Base-by-base conservation (phyloP, 2,329 filamentous ascomycete genomes). In the Colletotrichum sp. region DNA sequence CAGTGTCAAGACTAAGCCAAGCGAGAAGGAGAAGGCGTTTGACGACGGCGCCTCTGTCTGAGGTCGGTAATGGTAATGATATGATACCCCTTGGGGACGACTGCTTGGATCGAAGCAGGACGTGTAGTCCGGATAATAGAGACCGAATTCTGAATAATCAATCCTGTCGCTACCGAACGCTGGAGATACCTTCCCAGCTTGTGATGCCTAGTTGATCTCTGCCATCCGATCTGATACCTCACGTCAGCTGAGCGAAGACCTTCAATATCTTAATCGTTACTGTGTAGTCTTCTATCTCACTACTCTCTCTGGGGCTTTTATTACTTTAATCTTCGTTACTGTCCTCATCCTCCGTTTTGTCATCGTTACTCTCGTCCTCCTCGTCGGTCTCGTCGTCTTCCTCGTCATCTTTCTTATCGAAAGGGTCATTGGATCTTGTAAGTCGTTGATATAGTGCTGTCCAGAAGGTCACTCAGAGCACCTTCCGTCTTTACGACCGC, bases 1-100 rank as follows among this genome's bases (percentile, higher is more conserved):
- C 16, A 80, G 67, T 7, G 79, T 83, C 32, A 64, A 77, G 21
- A 61, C n/a, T 24, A 61, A 52, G 26, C 64, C 65, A 18, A 71
- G 32, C 18, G 68, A 72, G 30, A 78, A 77, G 65, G 70, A 69
- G 57, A 72, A 68, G 48, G 48, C n/a, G 5, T 48, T 71, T 2
- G 55, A 75, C 10, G 66, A 76, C n/a, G 39, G 60, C 10, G 61
- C 30, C 9, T 64, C 72, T 9, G 72, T 75, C 16, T 76, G 21
- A 67, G 26, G 30, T n/a, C 16, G 16, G 48, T 48, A 67, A 24
- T 63, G 59, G 30, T 36, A 63, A 63, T 63, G n/a, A 63, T 18
- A 24, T 32, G 30, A 63, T 34, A 24, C 18, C 28, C 30, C 5
- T 28, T 21, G 21, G n/a, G 59, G 18, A 21, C 59, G 30, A 13